Evolutionary conservation across 1,139 yeast species (phyloP).

Genomic region (Suhomyces wounanorum): DNA sequence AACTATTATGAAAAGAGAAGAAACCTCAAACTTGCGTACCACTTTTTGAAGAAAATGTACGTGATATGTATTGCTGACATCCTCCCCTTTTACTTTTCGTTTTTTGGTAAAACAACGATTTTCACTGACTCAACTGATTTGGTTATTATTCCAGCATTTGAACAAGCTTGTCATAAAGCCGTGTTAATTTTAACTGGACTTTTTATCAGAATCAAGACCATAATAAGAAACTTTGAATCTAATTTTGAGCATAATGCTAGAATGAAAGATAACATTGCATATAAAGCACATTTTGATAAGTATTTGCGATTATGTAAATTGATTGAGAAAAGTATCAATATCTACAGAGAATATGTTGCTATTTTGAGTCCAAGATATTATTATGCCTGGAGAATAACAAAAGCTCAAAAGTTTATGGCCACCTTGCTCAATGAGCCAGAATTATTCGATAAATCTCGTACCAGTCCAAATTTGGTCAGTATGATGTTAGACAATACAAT

Average conservation of each 20-base stretch:
- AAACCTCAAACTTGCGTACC: conserved; percentile 30
- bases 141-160: conserved; percentile 44
- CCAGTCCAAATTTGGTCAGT: neutral
- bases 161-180: conserved; percentile 41
- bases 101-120: conserved; percentile 33
- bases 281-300: conserved; percentile 10
- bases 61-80: conserved; percentile 34
- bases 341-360: conserved; percentile 14
- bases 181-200: conserved; percentile 30
- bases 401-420: conserved; percentile 32
- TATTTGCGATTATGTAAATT: conserved; percentile 8
- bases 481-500: conserved; percentile 7
- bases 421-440: conserved; percentile 11
- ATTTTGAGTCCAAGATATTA: conserved; percentile 43
- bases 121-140: conserved; percentile 33
- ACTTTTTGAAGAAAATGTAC: conserved; percentile 37
- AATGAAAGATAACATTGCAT: conserved; percentile 9
- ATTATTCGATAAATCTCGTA: conserved; percentile 11
- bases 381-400: conserved; percentile 54
- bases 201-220: conserved; percentile 25
- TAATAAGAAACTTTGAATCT: conserved; percentile 11
- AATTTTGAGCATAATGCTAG: conserved; percentile 11
- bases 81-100: conserved; percentile 42
- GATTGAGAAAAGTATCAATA: conserved; percentile 8
- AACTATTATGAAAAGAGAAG: conserved; percentile 40